These are phyloP conservation scores for Dryas drummondii DNA, from an alignment of 306 rosid genomes.

Conservation along the genomic window DNA sequence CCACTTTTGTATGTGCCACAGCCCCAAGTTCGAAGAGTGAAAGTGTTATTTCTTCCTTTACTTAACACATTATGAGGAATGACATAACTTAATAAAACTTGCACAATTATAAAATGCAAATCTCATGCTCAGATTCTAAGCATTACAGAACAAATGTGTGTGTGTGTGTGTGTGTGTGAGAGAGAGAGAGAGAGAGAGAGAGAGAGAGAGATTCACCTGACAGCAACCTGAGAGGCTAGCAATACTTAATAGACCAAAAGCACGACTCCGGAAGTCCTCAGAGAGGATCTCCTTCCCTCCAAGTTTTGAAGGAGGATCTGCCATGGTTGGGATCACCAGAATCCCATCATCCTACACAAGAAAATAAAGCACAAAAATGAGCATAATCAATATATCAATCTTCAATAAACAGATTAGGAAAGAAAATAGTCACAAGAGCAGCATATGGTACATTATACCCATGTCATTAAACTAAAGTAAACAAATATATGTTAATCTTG, in stretches of 20 bases:
- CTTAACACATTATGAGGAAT: no score
- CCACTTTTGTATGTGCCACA: no score
- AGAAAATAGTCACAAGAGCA: background rate
- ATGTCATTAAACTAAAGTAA: background rate
- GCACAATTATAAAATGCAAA: no score
- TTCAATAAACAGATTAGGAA: background rate
- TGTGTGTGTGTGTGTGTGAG: background rate
- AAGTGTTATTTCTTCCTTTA: no score
- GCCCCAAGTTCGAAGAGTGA: no score
- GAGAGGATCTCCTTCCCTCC: constrained; percentile 80
- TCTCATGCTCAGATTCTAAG: no score
- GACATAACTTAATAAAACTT: no score
- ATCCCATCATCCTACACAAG: constrained; percentile 81
- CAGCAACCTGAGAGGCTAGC: constrained; percentile 98
- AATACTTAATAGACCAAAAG: constrained; percentile 70
- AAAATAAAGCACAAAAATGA: constrained; percentile 5
- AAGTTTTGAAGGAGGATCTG: constrained; percentile 89
- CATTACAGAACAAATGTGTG: no score
- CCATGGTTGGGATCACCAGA: constrained; percentile 86
- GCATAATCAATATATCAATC: background rate
- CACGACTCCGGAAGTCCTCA: constrained; percentile 62
- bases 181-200: background rate
- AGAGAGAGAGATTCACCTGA: constrained; percentile 56
- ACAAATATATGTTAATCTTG: background rate
- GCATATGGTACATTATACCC: background rate